Evolutionary conservation across 2,329 filamentous ascomycete genomes (phyloP).

Genomic region (Microsporum audouinii): DNA sequence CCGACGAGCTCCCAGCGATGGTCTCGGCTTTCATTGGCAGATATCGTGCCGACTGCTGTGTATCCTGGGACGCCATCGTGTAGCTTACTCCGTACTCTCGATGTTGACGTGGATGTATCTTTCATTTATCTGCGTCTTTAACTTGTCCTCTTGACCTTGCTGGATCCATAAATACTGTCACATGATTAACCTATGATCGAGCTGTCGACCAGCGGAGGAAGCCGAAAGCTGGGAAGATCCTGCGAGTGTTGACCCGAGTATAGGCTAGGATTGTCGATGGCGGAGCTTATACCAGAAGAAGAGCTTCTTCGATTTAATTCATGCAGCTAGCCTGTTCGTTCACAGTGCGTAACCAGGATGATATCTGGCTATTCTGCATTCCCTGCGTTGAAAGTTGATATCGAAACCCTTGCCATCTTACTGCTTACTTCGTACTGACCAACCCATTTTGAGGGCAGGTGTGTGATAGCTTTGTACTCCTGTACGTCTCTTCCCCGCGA

Average conservation of each 20-base stretch:
- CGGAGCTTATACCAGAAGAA: neutral
- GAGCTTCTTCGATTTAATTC: neutral
- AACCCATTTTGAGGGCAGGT: too few species aligned
- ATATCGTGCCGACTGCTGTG: neutral
- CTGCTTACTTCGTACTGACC: too few species aligned
- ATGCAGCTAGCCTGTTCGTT: neutral
- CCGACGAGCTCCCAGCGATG: neutral
- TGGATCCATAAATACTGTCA: too few species aligned
- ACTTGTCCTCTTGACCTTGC: too few species aligned
- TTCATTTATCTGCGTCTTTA: too few species aligned
- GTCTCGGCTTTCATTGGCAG: neutral
- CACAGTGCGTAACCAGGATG: neutral
- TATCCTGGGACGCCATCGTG: neutral
- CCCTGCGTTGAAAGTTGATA: neutral
- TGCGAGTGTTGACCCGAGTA: neutral
- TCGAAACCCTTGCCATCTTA: neutral
- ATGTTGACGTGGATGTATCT: too few species aligned
- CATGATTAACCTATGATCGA: too few species aligned
- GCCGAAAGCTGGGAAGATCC: too few species aligned
- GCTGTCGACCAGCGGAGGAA: too few species aligned
- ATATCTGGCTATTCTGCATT: neutral
- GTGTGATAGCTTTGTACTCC: neutral
- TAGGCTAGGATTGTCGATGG: neutral
- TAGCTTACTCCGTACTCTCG: neutral
- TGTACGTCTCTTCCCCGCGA: neutral